phyloP scores from a whole-genome alignment of 2,329 filamentous ascomycete species.

The Colletotrichum falcatum region DNA sequence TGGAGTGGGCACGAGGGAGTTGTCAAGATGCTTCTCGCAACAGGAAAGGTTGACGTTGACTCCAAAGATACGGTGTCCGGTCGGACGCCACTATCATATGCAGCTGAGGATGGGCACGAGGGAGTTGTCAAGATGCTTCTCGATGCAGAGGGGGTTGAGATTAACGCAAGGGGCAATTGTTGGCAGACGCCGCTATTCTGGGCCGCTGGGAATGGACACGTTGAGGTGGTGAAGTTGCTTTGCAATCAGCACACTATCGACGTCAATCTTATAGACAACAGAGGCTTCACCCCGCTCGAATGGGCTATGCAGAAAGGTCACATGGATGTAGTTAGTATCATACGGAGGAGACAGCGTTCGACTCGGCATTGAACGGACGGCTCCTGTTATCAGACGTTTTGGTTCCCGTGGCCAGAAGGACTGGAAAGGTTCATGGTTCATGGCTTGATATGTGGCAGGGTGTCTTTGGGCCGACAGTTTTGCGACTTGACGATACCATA shows the following conservation, averaged over 20 bases:
- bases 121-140: neutral
- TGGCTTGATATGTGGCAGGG: neutral
- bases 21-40: no score
- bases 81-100: no score
- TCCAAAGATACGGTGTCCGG: no score
- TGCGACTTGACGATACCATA: neutral
- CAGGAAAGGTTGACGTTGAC: no score
- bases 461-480: neutral
- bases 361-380: neutral
- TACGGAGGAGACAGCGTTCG: no score
- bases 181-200: neutral
- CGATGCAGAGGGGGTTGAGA: neutral
- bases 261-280: neutral
- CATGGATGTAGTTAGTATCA: neutral
- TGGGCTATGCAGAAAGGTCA: neutral
- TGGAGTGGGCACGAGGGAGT: fast-evolving
- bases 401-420: neutral
- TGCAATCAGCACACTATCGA: neutral
- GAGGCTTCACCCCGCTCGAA: neutral
- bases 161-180: neutral
- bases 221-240: neutral
- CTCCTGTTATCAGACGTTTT: neutral
- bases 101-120: no score
- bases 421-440: neutral
- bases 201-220: neutral